Percentiles rank a stretch among this genome's conserved stretches.
Evolutionary conservation across 176 grass and related monocot genomes (phyloP).

Genomic region (Musa acuminata): DNA sequence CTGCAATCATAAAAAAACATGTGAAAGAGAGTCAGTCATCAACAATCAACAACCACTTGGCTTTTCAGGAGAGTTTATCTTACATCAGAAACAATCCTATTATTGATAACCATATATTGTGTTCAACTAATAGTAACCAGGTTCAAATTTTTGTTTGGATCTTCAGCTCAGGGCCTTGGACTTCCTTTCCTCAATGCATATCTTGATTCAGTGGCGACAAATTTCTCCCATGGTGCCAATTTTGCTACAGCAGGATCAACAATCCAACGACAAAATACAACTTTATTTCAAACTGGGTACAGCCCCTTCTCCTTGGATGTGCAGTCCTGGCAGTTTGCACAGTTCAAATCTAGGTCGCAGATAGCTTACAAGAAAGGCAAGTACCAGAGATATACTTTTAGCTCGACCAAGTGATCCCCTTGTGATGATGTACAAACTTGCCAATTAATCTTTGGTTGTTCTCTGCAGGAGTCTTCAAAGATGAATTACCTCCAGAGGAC

Average conservation of each 20-base stretch:
- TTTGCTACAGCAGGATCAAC: constrained; percentile 87
- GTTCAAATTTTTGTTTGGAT: not conserved
- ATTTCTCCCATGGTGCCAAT: constrained; percentile 84
- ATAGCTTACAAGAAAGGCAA: constrained; percentile 51
- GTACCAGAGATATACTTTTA: not conserved
- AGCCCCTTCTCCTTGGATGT: constrained; percentile 88
- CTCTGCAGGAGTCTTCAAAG: constrained; percentile 53
- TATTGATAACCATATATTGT: too few relatives aligned
- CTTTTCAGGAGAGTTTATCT: too few relatives aligned
- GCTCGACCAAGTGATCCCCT: not conserved
- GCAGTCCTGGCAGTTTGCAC: constrained; percentile 74
- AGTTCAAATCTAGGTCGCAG: constrained; percentile 62
- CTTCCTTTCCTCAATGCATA: constrained; percentile 69
- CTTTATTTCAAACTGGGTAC: constrained; percentile 60
- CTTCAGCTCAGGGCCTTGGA: constrained; percentile 58
- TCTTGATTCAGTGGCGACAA: constrained; percentile 73
- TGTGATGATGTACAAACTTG: not conserved
- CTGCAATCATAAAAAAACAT: too few relatives aligned
- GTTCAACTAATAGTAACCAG: too few relatives aligned
- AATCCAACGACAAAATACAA: constrained; percentile 61
- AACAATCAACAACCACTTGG: too few relatives aligned
- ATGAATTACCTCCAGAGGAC: constrained; percentile 54
- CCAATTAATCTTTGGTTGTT: not conserved
- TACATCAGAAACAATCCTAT: too few relatives aligned
- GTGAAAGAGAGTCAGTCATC: too few relatives aligned